Conservation (phyloP, 2,329 filamentous ascomycete genomes). For the Apiospora kogelbergensis region DNA sequence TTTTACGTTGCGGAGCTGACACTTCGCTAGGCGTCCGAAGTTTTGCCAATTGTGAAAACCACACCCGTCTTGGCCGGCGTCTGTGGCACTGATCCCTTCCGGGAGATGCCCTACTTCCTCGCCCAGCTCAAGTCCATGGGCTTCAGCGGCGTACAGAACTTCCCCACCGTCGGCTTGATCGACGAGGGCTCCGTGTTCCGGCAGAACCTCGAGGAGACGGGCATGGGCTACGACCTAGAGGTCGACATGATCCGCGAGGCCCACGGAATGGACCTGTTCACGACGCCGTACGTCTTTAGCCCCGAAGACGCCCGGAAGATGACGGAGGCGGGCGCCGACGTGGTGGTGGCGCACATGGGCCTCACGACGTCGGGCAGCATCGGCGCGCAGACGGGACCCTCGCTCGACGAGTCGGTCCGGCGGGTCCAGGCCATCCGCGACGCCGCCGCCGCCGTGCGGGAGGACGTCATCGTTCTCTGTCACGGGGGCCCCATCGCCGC, state of each 20-base stretch:
- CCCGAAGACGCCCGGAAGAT: constrained; percentile 61
- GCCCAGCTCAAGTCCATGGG: constrained; percentile 59
- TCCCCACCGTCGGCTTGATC: constrained; percentile 70
- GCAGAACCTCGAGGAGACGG: constrained; percentile 68
- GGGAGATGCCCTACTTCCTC: constrained; percentile 60
- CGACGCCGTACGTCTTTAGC: constrained; percentile 70
- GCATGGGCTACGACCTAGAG: constrained; percentile 67
- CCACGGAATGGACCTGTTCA: constrained; percentile 59
- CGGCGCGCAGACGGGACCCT: constrained; percentile 61
- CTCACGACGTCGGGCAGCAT: constrained; percentile 65
- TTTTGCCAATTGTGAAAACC: constrained; percentile 62
- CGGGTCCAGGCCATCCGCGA: constrained; percentile 65
- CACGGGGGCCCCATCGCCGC: constrained; percentile 69
- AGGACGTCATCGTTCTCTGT: constrained; percentile 65
- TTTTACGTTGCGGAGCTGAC: too few relatives aligned
- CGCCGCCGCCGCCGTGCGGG: constrained; percentile 53
- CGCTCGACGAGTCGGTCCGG: constrained; percentile 62
- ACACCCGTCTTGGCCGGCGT: constrained; percentile 70
- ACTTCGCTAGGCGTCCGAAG: constrained; percentile 60
- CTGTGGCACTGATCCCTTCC: constrained; percentile 70
- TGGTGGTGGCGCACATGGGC: constrained; percentile 69
- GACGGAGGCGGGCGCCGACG: constrained; percentile 64
- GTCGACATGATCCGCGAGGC: constrained; percentile 67
- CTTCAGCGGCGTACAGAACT: constrained; percentile 71
- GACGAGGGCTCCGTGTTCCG: constrained; percentile 61